Evolutionary conservation across 148 eudicot species (phyloP), one percentile per base, ranked within the genome.

Genomic region (Limonium bicolor): DNA sequence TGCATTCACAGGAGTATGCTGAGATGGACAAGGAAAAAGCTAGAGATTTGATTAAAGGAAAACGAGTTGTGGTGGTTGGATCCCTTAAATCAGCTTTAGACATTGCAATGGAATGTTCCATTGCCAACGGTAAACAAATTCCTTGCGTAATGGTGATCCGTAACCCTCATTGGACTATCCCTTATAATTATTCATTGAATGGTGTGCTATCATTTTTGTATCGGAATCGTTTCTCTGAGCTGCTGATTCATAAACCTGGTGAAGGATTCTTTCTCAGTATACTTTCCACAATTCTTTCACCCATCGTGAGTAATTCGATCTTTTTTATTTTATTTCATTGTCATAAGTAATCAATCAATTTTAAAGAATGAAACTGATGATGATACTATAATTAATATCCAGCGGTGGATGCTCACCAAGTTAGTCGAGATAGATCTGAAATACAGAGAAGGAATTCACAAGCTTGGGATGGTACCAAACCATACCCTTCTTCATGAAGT

Each of bases 191-290:
- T 3, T 69, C 77, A 0, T 74, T 77, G 77, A 77, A 86, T 14
- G 38, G 66, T 17, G 64, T 65, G 17, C 20, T 73, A 0, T 51
- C 66, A 6, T 47, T 24, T 14, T 49, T 85, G 35, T 79, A 71
- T 61, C 35, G 68, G 20, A 73, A 52, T 27, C 85, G 95, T 13
- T 77, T 85, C 34, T 39, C 82, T 0, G 82, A 85, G 65, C 55
- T 84, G 16, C 33, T 59, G 55, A 46, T 84, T 48, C 85, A 80
- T 56, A 80, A 79, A 54, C 95, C 90, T 2, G 80, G 82, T 1
- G 67, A 85, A 56, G 79, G 85, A 0, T 52, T 60, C 21, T 18
- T 80, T 0, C 69, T 60, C 4, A 19, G 48, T 40, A 50, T 72
- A 33, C 40, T 85, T 4, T 77, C 95, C 6, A 41, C 71, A n/a